These are phyloP conservation scores for Glebionis coronaria DNA, from an alignment of 129 eudicot genomes.

Conservation along the genomic window DNA sequence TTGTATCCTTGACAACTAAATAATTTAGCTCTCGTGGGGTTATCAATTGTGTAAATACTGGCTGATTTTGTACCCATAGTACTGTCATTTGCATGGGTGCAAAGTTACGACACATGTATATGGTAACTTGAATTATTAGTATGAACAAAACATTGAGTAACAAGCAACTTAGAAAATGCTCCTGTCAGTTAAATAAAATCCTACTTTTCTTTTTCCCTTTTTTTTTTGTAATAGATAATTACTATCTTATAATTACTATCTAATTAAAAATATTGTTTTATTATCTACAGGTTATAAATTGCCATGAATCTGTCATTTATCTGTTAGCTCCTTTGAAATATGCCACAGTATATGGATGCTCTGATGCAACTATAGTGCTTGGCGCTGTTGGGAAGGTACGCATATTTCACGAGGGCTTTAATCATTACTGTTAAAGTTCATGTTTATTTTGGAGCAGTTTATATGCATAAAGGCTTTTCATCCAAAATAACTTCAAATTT, in stretches of 20 bases:
- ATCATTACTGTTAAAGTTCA: neutral
- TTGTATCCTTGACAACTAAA: too few relatives aligned
- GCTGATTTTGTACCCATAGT: too few relatives aligned
- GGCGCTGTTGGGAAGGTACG: conserved; percentile 87
- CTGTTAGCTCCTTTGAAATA: conserved; percentile 68
- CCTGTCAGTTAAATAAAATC: too few relatives aligned
- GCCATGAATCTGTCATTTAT: conserved; percentile 87
- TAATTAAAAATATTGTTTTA: conserved; percentile 12
- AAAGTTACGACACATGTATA: too few relatives aligned
- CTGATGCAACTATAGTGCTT: conserved; percentile 80
- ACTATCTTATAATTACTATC: neutral
- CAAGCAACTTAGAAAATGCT: too few relatives aligned
- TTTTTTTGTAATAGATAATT: too few relatives aligned
- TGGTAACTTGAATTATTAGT: too few relatives aligned
- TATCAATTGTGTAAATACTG: too few relatives aligned
- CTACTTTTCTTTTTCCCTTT: too few relatives aligned
- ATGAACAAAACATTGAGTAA: too few relatives aligned
- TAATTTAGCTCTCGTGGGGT: too few relatives aligned
- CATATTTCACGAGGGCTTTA: neutral
- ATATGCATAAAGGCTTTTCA: neutral
- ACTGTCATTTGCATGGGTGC: too few relatives aligned
- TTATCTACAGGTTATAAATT: conserved; percentile 65
- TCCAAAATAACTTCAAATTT: neutral
- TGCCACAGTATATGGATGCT: conserved; percentile 79
- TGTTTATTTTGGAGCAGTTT: neutral